Conservation (phyloP, 306 rosid species). For the Sindora glabra region DNA sequence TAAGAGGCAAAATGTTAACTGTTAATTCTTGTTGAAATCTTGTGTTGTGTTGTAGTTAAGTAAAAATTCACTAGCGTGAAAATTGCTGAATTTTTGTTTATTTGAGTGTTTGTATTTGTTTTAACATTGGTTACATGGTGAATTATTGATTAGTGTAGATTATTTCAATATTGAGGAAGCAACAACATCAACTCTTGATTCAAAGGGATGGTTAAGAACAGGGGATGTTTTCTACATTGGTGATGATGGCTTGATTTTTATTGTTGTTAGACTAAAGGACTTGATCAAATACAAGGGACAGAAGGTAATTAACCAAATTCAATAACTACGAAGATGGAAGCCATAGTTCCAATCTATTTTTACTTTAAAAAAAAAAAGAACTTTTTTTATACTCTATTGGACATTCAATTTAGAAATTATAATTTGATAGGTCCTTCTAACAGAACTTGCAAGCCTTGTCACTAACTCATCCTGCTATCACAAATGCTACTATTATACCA, state of each 20-base stretch:
- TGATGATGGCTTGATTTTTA: constrained; percentile 71
- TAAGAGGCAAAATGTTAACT: too few species aligned
- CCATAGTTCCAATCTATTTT: too few species aligned
- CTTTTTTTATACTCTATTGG: too few species aligned
- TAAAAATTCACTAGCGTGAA: too few species aligned
- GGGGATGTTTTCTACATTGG: constrained; percentile 85
- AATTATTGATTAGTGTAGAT: too few species aligned
- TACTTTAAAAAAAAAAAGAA: background rate
- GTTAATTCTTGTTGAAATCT: too few species aligned
- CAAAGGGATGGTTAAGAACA: constrained; percentile 87
- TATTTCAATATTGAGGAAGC: constrained; percentile 75
- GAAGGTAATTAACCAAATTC: constrained; percentile 67
- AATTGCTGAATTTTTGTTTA: too few species aligned
- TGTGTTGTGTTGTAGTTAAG: too few species aligned
- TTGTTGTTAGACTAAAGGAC: constrained; percentile 87
- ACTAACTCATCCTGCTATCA: constrained; percentile 62
- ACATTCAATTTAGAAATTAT: background rate
- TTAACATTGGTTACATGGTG: too few species aligned
- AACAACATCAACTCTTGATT: constrained; percentile 57
- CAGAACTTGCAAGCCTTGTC: constrained; percentile 85
- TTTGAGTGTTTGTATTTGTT: too few species aligned
- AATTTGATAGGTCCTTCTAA: constrained; percentile 66
- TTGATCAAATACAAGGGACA: constrained; percentile 92
- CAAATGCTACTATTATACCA: constrained; percentile 95
- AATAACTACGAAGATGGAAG: too few species aligned